Base-by-base conservation (phyloP, 768 basidiomycete genomes). In the Termitomyces sp. region DNA sequence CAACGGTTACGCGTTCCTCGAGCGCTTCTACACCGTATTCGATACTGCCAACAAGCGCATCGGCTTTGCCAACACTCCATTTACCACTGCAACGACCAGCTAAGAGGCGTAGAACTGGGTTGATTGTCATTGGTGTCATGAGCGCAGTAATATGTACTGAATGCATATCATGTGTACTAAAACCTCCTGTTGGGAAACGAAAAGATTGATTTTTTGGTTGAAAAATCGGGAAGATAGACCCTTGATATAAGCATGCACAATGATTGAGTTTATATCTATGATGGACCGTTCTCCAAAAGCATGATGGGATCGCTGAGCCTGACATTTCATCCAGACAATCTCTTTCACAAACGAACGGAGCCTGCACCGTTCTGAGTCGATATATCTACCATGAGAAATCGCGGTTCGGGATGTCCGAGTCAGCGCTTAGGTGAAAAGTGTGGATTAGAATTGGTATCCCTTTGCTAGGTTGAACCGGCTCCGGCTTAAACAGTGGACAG, bases 1-100 rank as follows among this genome's bases (percentile, higher is more conserved):
- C 67, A 76, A 82, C 64, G 81, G 83, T 12, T 74, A 73, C 62
- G 62, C 69, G 3, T 85, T 82, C 75, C 72, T 85, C 31, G 74
- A 77, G 70, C 82, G 86, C 22, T 87, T 83, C 78, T 87, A 87
- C 73, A 75, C 80, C 28, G 85, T 86, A 37, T 87, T 72, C 62
- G 86, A 88, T 64, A 83, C 85, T 45, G 68, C 75, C 42, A 81
- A 83, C 72, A 72, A 68, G 52, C 80, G 73, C 13, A 73, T 86
- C 54, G 84, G 85, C 22, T 73, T 86, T 56, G 83, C 85, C 7
- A 80, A 74, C 26, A 85, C 77, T 9, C 57, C 72, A 5, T 80
- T 73, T 68, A 86, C 86, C 2, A 60, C 63, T 20, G 75, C 83
- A 3, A 80, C 72, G 4, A 70, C 62, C 44, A 78, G 77, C 33